phyloP scores from a whole-genome alignment of 140 eudicot species.

The Senecio squalidus region DNA sequence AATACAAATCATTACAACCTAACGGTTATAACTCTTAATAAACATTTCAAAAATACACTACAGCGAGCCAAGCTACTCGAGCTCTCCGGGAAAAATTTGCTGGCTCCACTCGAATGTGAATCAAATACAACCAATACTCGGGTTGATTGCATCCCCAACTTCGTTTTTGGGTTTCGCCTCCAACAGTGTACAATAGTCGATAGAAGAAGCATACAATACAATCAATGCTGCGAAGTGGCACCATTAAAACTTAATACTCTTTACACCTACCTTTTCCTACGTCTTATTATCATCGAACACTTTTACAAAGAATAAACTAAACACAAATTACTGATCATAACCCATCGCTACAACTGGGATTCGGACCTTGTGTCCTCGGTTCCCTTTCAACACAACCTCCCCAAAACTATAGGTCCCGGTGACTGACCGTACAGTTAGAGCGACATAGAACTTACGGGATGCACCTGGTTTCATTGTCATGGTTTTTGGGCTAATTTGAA shows the following conservation, averaged over 20 bases:
- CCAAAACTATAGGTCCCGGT: constrained; percentile 83
- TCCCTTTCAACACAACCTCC: constrained; percentile 77
- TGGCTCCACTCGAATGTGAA: background rate
- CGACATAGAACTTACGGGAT: constrained; percentile 54
- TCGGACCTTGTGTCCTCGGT: constrained; percentile 88
- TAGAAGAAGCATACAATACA: constrained; percentile 22
- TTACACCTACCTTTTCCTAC: constrained; percentile 30
- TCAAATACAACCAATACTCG: background rate
- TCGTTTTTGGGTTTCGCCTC: background rate
- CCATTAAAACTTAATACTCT: constrained; percentile 33
- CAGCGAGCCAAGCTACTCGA: constrained; percentile 16
- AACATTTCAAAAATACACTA: constrained; percentile 25
- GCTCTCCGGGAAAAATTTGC: constrained; percentile 7
- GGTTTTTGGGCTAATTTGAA: constrained; percentile 69
- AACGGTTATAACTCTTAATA: constrained; percentile 15
- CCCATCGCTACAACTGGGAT: constrained; percentile 98
- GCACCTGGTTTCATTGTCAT: constrained; percentile 73
- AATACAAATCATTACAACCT: constrained; percentile 29
- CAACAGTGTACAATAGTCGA: constrained; percentile 21
- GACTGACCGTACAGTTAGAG: constrained; percentile 66
- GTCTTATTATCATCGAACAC: constrained; percentile 36
- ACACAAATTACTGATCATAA: constrained; percentile 49
- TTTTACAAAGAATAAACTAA: constrained; percentile 45
- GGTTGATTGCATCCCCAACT: constrained; percentile 8
- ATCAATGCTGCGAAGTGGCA: constrained; percentile 9